Evolutionary conservation across 1,284 basidiomycete genomes (phyloP), one percentile per base, ranked within the genome.

Genomic region (Cryptococcus sp.): DNA sequence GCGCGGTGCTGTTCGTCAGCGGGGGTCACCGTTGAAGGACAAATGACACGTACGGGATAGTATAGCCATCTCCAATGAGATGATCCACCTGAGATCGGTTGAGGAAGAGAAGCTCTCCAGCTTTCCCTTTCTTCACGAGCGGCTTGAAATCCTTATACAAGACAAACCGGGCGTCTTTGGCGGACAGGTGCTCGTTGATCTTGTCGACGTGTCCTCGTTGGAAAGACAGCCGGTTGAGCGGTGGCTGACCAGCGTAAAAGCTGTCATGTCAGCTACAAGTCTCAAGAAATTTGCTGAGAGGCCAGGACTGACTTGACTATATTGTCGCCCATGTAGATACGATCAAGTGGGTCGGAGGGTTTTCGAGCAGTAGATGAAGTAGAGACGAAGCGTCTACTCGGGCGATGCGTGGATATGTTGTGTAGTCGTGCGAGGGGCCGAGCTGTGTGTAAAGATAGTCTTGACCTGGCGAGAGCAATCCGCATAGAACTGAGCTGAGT

Each of bases 201-300:
- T 87, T 86, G 4, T 78, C 66, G 18, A 81, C 78, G 5, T 84
- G 85, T 18, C 82, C 74, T 24, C 90, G 79, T 48, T 91, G 77
- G 84, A 89, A 94, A 0, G 87, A 84, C 23, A 93, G 77, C 31
- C 90, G 82, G 71, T 93, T 94, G 34, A 92, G 75, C 16, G 87
- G 86, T 14, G 73, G 72, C 49, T 85, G 85, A 43, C 87, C 87
- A 43, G 81, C 77, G 62, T 84, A 82, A 74, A 83, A 82, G 68
- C 86, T 85, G 54, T 62, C 57, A 34, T 12, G n/a, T 40, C 18
- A 37, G 31, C 21, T 21, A n/a, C n/a, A n/a, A n/a, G n/a, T n/a
- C n/a, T n/a, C n/a, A n/a, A n/a, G 19, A 33, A 11, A 24, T n/a
- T 16, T n/a, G 12, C 12, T 44, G 14, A 21, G 3, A 12, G 19